Conservation (phyloP, 352 stramenopile species). For the Aphanomyces invadans region DNA sequence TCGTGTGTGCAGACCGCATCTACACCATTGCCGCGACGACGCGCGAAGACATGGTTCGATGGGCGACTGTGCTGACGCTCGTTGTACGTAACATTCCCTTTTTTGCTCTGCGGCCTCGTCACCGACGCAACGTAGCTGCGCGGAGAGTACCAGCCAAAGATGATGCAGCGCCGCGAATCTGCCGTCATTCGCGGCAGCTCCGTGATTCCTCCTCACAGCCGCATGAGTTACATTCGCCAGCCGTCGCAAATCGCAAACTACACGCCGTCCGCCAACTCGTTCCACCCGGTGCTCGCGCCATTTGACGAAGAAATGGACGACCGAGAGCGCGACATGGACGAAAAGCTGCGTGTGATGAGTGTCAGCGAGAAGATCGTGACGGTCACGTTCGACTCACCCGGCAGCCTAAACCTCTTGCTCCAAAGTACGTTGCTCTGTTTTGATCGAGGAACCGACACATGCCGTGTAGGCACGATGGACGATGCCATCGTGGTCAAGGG, state of each 20-base stretch:
- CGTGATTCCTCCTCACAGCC: conserved; percentile 63
- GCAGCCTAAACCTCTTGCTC: conserved; percentile 59
- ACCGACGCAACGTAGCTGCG: conserved; percentile 35
- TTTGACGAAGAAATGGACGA: conserved; percentile 49
- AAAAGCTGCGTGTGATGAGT: conserved; percentile 33
- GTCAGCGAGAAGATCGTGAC: conserved; percentile 74
- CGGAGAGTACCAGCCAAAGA: conserved; percentile 83
- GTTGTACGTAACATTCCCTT: conserved; percentile 41
- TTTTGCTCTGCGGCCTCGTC: neutral
- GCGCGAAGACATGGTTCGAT: conserved; percentile 83
- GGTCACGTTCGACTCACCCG: conserved; percentile 76
- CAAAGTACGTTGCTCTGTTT: conserved; percentile 28
- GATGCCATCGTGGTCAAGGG: conserved; percentile 85
- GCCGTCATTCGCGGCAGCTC: conserved; percentile 82
- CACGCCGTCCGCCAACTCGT: conserved; percentile 35
- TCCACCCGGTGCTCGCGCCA: conserved; percentile 73
- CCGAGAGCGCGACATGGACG: conserved; percentile 57
- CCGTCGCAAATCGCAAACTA: conserved; percentile 11
- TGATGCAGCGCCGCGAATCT: conserved; percentile 81
- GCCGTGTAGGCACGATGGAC: conserved; percentile 52
- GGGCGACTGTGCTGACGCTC: conserved; percentile 78
- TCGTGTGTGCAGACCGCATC: conserved; percentile 82
- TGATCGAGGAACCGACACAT: neutral
- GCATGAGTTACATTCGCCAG: conserved; percentile 35
- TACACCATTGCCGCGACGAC: conserved; percentile 82